A percentile compares a stretch with the other conserved stretches of the same genome.
These are phyloP conservation scores for Vickermania spadyakhi DNA, from an alignment of 208 protist species.

Conservation along the genomic window DNA sequence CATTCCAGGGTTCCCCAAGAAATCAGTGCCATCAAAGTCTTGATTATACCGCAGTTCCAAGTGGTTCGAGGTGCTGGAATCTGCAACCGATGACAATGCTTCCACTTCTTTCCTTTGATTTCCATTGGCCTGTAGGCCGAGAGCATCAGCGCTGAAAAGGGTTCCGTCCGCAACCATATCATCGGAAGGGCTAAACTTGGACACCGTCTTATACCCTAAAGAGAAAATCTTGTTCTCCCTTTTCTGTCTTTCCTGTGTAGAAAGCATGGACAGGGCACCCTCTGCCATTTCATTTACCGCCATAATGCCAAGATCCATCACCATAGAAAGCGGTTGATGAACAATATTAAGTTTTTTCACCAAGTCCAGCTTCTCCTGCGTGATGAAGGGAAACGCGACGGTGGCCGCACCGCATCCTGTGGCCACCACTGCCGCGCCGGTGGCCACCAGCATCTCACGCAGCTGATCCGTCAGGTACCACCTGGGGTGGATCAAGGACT, in stretches of 20 bases:
- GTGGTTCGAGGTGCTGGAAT: too few species aligned
- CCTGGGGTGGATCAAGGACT: not conserved
- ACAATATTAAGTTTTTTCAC: not conserved
- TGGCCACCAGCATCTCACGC: not conserved
- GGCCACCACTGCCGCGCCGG: not conserved
- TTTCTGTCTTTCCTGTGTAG: not conserved
- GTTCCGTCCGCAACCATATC: too few species aligned
- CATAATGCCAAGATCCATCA: not conserved
- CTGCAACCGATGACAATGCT: too few species aligned
- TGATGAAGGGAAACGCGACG: not conserved
- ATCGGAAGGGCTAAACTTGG: too few species aligned
- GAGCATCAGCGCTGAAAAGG: too few species aligned
- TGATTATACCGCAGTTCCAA: too few species aligned
- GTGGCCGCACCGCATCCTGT: not conserved
- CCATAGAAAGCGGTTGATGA: not conserved
- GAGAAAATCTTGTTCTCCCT: not conserved
- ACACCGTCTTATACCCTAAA: too few species aligned
- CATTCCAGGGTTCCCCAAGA: too few species aligned
- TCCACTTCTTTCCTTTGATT: too few species aligned
- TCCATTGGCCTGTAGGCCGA: too few species aligned
- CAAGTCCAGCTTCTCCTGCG: not conserved
- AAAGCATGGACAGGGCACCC: not conserved
- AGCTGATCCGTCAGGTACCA: not conserved
- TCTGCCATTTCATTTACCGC: not conserved
- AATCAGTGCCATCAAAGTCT: too few species aligned